Conservation (phyloP, 2,329 filamentous ascomycete species). For the Aureobasidium sp. region DNA sequence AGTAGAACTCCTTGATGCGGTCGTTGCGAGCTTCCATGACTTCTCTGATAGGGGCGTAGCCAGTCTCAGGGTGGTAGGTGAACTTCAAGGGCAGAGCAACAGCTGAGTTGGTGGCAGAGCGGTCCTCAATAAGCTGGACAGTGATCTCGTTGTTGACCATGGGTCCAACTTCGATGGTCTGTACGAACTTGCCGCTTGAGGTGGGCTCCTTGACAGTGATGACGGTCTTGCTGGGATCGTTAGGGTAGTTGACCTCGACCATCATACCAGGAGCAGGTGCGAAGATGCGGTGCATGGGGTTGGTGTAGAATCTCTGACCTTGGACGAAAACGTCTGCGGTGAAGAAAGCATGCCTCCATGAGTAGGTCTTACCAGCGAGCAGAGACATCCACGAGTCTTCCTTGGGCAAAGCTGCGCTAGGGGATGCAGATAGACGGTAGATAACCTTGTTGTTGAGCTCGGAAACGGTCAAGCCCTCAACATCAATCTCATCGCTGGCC, state of each 20-base stretch:
- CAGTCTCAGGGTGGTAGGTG: slow-evolving; percentile 88
- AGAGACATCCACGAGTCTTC: slow-evolving; percentile 80
- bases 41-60: slow-evolving; percentile 95
- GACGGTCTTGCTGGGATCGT: slow-evolving; percentile 73
- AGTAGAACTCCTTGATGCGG: slow-evolving; percentile 99
- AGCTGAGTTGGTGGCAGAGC: slow-evolving; percentile 74
- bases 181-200: slow-evolving; percentile 75
- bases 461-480: slow-evolving; percentile 79
- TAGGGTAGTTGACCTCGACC: slow-evolving; percentile 78
- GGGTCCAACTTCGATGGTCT: slow-evolving; percentile 80
- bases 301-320: slow-evolving; percentile 93
- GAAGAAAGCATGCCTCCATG: slow-evolving; percentile 92
- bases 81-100: slow-evolving; percentile 82
- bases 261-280: slow-evolving; percentile 78
- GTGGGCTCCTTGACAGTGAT: slow-evolving; percentile 85
- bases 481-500: slow-evolving; percentile 62
- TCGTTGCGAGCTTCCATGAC: slow-evolving; percentile 96
- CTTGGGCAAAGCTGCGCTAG: slow-evolving; percentile 67
- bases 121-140: slow-evolving; percentile 87
- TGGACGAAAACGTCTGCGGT: slow-evolving; percentile 90
- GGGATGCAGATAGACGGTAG: slow-evolving; percentile 72
- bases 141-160: slow-evolving; percentile 70
- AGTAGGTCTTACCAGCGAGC: slow-evolving; percentile 76
- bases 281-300: slow-evolving; percentile 88
- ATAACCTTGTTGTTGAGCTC: slow-evolving; percentile 73